Evolutionary conservation across 106 monocot species (phyloP), one percentile per base, ranked within the genome.

Genomic region (Gastrodia elata): DNA sequence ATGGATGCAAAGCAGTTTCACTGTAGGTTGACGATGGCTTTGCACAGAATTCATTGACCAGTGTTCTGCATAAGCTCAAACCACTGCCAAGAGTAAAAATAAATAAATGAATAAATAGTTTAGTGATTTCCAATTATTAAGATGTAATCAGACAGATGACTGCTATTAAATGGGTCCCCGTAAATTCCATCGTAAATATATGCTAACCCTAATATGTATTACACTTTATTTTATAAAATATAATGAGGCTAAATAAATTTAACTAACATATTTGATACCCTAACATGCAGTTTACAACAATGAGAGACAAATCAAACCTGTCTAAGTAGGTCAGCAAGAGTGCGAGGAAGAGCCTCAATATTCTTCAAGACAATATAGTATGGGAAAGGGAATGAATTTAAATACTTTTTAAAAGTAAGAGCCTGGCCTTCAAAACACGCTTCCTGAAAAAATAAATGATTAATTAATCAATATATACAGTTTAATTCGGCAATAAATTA

Each of bases 1-100:
- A n/a, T n/a, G n/a, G n/a, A n/a, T n/a, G n/a, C n/a, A n/a, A n/a
- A n/a, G n/a, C n/a, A 52, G 22, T 22, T 13, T 61, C 61, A 32
- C 22, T 61, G 32, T 10, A 33, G 27, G 30, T 33, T 61, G 30
- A 61, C 27, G 32, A 61, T 32, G 61, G 14, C 27, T 30, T 58
- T 58, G 9, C 3, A 26, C 9, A 25, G 25, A 58, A 3, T n/a
- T 32, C 30, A 61, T 32, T 93, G 89, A 27, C 44, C 85, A 0
- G 52, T 43, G 72, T 69, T 86, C 41, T 84, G 94, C 90, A 93
- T 90, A 68, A 94, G 87, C 82, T 94, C 90, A 80, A 94, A 94
- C 94, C 94, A 94, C 93, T 93, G 93, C 85, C n/a, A n/a, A n/a
- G n/a, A n/a, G n/a, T n/a, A n/a, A 85, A 67, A 10, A 49, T 71